These are phyloP conservation scores for Beauveria brongniartii DNA, from an alignment of 2,329 filamentous ascomycete genomes.

Conservation along the genomic window DNA sequence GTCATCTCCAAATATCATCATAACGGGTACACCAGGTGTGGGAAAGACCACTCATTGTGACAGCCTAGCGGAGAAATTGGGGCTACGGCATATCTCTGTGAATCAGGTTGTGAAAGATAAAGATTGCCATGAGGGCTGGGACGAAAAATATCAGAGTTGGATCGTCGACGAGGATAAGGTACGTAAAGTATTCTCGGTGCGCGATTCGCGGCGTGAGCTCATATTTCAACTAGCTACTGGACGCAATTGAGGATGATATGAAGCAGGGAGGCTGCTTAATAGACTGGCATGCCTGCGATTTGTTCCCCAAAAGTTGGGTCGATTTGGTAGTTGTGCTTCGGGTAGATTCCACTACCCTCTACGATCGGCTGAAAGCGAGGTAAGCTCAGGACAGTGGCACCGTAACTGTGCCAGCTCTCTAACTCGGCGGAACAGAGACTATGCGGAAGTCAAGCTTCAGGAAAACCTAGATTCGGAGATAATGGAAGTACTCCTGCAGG, in stretches of 20 bases:
- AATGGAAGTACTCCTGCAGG: constrained; percentile 87
- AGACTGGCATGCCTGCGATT: constrained; percentile 96
- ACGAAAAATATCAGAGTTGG: constrained; percentile 78
- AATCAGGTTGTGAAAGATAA: constrained; percentile 89
- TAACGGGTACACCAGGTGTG: constrained; percentile 91
- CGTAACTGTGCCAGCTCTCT: background rate
- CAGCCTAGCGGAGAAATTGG: constrained; percentile 65
- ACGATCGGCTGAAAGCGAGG: constrained; percentile 74
- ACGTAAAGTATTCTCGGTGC: constrained; percentile 15
- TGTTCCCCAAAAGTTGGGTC: constrained; percentile 90
- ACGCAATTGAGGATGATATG: constrained; percentile 78
- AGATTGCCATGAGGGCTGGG: constrained; percentile 78
- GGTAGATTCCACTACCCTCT: constrained; percentile 70
- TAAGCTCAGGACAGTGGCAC: constrained; percentile 25
- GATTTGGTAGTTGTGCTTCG: constrained; percentile 90
- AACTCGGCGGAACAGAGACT: constrained; percentile 48
- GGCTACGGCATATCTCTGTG: constrained; percentile 74
- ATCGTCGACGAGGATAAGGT: constrained; percentile 97
- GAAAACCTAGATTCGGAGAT: constrained; percentile 97
- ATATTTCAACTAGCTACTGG: constrained; percentile 54
- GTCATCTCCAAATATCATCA: constrained; percentile 73
- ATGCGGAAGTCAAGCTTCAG: constrained; percentile 79
- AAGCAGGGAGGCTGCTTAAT: constrained; percentile 77
- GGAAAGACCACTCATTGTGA: constrained; percentile 94
- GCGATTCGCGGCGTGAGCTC: background rate